Conservation (phyloP, 139 green algal genomes). For the Chlorella sp. region DNA sequence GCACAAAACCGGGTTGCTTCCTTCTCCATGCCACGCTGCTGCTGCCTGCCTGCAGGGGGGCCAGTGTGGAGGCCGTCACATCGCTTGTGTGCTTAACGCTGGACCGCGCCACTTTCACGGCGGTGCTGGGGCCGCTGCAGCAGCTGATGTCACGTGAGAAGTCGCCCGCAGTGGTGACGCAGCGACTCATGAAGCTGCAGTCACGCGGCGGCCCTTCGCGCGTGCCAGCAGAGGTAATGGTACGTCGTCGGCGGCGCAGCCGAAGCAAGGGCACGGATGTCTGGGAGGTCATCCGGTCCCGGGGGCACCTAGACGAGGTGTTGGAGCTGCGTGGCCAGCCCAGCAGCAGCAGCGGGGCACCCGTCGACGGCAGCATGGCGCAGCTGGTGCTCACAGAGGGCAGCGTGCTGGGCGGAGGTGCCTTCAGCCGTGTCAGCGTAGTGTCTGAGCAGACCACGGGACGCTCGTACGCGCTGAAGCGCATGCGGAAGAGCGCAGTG, state of each 20-base stretch:
- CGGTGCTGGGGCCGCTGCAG: conserved; percentile 88
- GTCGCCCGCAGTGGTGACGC: conserved; percentile 76
- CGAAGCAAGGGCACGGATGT: conserved; percentile 47
- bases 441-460: conserved; percentile 67
- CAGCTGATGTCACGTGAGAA: conserved; percentile 90
- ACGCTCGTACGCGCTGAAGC: conserved; percentile 92
- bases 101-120: conserved; percentile 81
- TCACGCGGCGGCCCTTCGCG: conserved; percentile 58
- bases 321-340: conserved; percentile 65
- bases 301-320: conserved; percentile 91
- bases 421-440: conserved; percentile 81
- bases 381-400: conserved; percentile 84
- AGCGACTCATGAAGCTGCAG: conserved; percentile 84
- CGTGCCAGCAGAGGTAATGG: conserved; percentile 78
- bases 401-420: conserved; percentile 84
- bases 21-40: neutral
- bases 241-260: conserved; percentile 69
- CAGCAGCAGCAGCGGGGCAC: conserved; percentile 2
- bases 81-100: conserved; percentile 82
- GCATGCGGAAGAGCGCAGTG: conserved; percentile 91
- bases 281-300: conserved; percentile 87
- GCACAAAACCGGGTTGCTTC: neutral
- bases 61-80: conserved; percentile 69
- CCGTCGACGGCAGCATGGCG: neutral
- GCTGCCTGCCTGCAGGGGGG: neutral